Percentiles rank a stretch among this genome's conserved stretches.
phyloP scores from a whole-genome alignment of 768 basidiomycete species.

The Pluteus cervinus region DNA sequence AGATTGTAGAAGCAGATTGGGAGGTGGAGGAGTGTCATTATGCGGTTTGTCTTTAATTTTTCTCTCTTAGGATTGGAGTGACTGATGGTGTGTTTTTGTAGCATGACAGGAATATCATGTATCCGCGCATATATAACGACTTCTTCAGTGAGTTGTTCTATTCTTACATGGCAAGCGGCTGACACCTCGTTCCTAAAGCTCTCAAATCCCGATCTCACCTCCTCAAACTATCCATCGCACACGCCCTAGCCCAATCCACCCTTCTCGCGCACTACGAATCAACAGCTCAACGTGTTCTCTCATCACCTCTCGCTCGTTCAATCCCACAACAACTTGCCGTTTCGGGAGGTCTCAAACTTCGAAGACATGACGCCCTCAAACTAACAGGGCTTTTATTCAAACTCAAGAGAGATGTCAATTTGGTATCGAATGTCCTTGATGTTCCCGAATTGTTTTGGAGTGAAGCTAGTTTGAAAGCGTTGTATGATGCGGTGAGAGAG shows the following conservation, averaged over 20 bases:
- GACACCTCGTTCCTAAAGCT: constrained; percentile 37
- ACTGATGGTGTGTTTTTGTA: constrained; percentile 19
- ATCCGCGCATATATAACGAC: constrained; percentile 92
- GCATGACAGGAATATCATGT: constrained; percentile 81
- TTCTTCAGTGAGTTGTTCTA: constrained; percentile 71
- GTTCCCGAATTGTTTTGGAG: constrained; percentile 94
- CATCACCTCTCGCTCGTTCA: constrained; percentile 66
- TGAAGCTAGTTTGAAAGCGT: constrained; percentile 80
- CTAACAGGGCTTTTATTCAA: constrained; percentile 85
- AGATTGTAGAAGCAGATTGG: constrained; percentile 67
- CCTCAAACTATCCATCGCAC: constrained; percentile 88
- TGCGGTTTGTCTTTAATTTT: constrained; percentile 41
- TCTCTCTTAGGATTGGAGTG: background rate
- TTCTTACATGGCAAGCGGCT: background rate
- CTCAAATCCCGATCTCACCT: constrained; percentile 89
- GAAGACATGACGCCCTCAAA: constrained; percentile 77
- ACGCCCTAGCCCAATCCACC: constrained; percentile 92
- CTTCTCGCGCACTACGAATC: constrained; percentile 86
- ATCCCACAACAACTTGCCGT: constrained; percentile 81
- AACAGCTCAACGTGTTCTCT: constrained; percentile 70
- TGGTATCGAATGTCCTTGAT: constrained; percentile 90
- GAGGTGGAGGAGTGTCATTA: constrained; percentile 94
- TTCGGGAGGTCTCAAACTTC: constrained; percentile 70
- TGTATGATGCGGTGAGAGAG: constrained; percentile 90
- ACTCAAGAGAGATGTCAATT: constrained; percentile 81